Conservation (phyloP, 2,329 filamentous ascomycete genomes). For the Dothideomycetidae sp. region DNA sequence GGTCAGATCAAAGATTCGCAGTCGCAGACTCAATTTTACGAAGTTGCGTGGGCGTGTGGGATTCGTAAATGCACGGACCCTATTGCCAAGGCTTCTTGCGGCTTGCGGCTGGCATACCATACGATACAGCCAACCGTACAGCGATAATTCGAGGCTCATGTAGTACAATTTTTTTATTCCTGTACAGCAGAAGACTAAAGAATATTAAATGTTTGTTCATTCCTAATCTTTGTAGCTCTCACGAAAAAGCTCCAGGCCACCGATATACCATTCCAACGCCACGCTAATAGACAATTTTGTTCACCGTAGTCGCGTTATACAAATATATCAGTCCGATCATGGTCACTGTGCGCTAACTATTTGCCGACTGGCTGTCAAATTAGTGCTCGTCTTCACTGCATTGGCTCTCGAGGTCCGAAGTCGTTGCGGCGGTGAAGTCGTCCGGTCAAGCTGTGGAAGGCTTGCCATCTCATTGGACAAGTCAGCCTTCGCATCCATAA, state of each 20-base stretch:
- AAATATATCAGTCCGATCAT: not conserved
- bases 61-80: not conserved
- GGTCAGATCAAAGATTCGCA: slow-evolving; percentile 3
- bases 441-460: not conserved
- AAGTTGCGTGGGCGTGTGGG: not conserved
- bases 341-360: slow-evolving; percentile 3
- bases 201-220: no score
- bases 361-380: not conserved
- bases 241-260: no score
- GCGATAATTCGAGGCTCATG: no score
- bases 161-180: no score
- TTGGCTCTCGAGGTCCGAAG: slow-evolving; percentile 6
- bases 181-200: no score
- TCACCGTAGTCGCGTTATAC: no score
- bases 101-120: no score
- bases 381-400: not conserved
- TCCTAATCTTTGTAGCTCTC: no score
- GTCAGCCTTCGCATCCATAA: no score
- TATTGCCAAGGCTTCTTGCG: slow-evolving; percentile 6
- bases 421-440: not conserved
- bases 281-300: no score
- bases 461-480: no score
- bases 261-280: slow-evolving; percentile 1
- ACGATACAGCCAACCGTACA: no score
- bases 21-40: not conserved